Evolutionary conservation across 257 asterid genomes (phyloP).

Genomic region (Solanum pinnatisectum): DNA sequence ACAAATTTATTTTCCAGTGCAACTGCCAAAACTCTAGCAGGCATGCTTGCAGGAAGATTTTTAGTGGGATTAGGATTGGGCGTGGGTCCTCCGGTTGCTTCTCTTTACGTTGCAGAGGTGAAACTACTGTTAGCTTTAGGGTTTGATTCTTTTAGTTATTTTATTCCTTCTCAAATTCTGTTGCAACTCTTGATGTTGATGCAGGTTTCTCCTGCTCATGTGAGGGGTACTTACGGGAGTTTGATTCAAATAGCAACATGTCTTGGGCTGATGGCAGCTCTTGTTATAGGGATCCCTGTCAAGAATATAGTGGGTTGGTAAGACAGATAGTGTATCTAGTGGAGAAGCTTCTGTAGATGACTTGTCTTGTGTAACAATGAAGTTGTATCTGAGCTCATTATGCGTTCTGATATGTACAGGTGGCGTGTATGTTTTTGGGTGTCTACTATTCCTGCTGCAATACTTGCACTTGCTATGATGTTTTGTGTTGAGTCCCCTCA

Average conservation of each 20-base stretch:
- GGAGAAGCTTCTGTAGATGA: neutral
- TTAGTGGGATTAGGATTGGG: slow-evolving; percentile 86
- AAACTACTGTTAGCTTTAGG: neutral
- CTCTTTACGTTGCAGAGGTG: slow-evolving; percentile 91
- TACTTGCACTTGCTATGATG: slow-evolving; percentile 62
- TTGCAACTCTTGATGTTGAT: neutral
- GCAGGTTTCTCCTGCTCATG: slow-evolving; percentile 81
- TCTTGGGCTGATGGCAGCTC: slow-evolving; percentile 68
- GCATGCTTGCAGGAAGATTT: slow-evolving; percentile 82
- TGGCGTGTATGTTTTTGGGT: slow-evolving; percentile 94
- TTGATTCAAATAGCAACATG: slow-evolving; percentile 81
- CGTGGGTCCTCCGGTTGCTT: slow-evolving; percentile 87
- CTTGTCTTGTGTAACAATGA: neutral
- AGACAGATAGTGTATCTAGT: slow-evolving; percentile 2
- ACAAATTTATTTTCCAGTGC: slow-evolving; percentile 50
- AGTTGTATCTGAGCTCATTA: slow-evolving; percentile 6
- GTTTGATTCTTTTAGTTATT: neutral
- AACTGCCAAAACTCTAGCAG: slow-evolving; percentile 46
- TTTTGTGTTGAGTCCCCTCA: slow-evolving; percentile 92
- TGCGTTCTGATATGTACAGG: slow-evolving; percentile 33
- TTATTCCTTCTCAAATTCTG: neutral
- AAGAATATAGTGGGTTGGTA: slow-evolving; percentile 73
- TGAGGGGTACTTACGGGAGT: slow-evolving; percentile 96
- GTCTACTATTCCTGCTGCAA: slow-evolving; percentile 66
- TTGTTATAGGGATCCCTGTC: slow-evolving; percentile 75